Conservation (phyloP, 371 early-diverging fungal genomes). For the Funneliformis caledonium region DNA sequence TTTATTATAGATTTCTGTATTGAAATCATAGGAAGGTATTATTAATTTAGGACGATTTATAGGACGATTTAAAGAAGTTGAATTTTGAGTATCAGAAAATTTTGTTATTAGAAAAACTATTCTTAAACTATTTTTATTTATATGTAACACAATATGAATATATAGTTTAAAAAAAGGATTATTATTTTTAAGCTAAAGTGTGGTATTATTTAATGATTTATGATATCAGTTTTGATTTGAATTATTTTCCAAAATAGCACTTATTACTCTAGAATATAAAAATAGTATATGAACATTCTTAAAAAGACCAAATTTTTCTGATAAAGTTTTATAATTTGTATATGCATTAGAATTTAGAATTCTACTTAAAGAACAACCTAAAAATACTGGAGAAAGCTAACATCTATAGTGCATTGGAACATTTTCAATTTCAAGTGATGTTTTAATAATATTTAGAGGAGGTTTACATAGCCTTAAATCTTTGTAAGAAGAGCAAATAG, state of each 20-base stretch:
- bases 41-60: neutral
- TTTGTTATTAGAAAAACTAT: no score
- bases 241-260: neutral
- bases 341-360: neutral
- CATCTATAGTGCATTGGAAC: neutral
- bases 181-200: neutral
- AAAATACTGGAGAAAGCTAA: neutral
- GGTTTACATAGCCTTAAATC: neutral
- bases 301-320: neutral
- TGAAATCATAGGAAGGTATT: neutral
- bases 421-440: neutral
- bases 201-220: neutral
- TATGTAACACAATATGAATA: neutral
- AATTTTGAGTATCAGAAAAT: no score
- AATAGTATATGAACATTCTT: neutral
- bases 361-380: neutral
- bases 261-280: neutral
- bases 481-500: neutral
- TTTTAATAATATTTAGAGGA: neutral
- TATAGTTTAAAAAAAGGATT: neutral
- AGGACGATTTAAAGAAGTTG: no score
- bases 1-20: conserved; percentile 13
- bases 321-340: neutral
- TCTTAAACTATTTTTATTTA: no score
- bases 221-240: neutral